A percentile compares a stretch with the other conserved stretches of the same genome.
Conservation (phyloP, 495 filamentous ascomycete species). For the Penicillium chermesinum region DNA sequence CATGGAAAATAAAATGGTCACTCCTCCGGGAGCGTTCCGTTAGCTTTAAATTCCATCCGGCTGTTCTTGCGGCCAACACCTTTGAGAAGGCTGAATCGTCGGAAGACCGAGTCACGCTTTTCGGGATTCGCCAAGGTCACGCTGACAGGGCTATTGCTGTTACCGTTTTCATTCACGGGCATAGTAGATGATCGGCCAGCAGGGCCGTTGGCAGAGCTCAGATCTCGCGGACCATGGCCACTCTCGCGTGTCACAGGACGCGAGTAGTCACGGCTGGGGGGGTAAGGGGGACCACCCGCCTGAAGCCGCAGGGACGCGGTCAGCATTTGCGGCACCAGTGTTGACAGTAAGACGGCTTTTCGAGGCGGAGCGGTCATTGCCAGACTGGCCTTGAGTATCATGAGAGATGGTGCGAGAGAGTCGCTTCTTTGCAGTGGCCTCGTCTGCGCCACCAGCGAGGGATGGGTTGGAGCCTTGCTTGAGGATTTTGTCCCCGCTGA, state of each 20-base stretch:
- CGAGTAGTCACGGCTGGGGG: conserved; percentile 31
- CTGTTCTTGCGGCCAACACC: conserved; percentile 42
- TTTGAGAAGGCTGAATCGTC: conserved; percentile 43
- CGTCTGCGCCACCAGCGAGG: conserved; percentile 25
- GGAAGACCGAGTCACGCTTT: conserved; percentile 44
- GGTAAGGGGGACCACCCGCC: conserved; percentile 40
- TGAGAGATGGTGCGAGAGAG: conserved; percentile 30
- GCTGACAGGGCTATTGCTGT: conserved; percentile 8
- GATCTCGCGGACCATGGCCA: conserved; percentile 12
- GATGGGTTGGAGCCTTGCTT: conserved; percentile 37
- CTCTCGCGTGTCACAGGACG: conserved; percentile 35
- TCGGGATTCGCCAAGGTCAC: conserved; percentile 11
- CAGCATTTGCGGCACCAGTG: conserved; percentile 10
- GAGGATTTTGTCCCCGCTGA: conserved; percentile 30
- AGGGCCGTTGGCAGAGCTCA: conserved; percentile 5
- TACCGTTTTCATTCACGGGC: not conserved
- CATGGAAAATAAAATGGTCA: conserved; percentile 19
- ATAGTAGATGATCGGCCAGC: not conserved
- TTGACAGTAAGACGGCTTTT: conserved; percentile 26
- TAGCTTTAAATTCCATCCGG: conserved; percentile 38
- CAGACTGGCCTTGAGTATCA: conserved; percentile 28
- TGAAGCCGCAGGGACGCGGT: conserved; percentile 19
- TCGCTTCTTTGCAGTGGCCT: conserved; percentile 23
- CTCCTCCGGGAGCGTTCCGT: conserved; percentile 35
- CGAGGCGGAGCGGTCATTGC: conserved; percentile 29